phyloP scores from a whole-genome alignment of 805 yeast species.

The Starmera pachycereana region DNA sequence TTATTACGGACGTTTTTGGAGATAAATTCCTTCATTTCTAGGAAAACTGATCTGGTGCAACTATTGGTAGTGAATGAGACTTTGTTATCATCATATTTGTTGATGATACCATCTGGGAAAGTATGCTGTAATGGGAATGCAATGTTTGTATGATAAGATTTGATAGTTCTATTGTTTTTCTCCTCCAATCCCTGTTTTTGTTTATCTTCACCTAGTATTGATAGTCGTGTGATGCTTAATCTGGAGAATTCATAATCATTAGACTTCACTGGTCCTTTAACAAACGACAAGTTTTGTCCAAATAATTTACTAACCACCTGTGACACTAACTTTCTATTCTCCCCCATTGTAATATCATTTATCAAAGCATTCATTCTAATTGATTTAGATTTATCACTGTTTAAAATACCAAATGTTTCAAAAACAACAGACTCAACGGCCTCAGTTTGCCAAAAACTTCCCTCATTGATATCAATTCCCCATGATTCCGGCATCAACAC shows the following conservation, averaged over 20 bases:
- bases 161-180: constrained; percentile 3
- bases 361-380: constrained; percentile 18
- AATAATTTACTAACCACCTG: too few relatives aligned
- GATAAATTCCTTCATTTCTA: constrained; percentile 20
- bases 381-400: constrained; percentile 4
- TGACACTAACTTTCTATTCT: constrained; percentile 38
- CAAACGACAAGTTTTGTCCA: too few relatives aligned
- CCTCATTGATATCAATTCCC: constrained; percentile 7
- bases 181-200: neutral
- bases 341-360: constrained; percentile 29
- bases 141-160: constrained; percentile 3
- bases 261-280: too few relatives aligned
- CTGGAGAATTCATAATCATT: constrained; percentile 15
- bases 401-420: constrained; percentile 34
- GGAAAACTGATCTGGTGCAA: constrained; percentile 6
- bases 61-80: constrained; percentile 15
- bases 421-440: constrained; percentile 28
- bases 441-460: constrained; percentile 33
- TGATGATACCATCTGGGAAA: constrained; percentile 19
- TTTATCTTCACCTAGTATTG: constrained; percentile 1
- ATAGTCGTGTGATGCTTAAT: constrained; percentile 16
- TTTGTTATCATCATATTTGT: constrained; percentile 7
- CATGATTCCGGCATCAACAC: constrained; percentile 4
- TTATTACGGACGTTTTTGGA: constrained; percentile 26
- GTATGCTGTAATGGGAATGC: constrained; percentile 11